Base-by-base conservation (phyloP, 2,329 filamentous ascomycete species). In the Fusarium beomiforme region DNA sequence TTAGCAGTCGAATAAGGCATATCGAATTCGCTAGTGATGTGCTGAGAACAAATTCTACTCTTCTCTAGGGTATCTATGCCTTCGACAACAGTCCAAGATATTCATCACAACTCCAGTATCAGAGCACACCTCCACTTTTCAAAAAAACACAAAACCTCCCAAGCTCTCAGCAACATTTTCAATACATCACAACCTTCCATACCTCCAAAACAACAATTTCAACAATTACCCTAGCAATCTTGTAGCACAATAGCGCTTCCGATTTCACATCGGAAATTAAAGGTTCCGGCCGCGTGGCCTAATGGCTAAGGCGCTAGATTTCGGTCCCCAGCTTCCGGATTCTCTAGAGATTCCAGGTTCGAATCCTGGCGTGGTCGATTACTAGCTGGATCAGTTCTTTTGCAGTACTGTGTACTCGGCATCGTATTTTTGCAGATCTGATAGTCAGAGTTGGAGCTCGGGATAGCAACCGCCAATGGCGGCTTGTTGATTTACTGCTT, bases 231-330 rank as follows among this genome's bases (percentile, higher is more conserved):
- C 0, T 2, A 0, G 6, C 19, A 6, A 49, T 31, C 9, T 44
- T 67, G 11, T 2, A 19, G 4, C 4, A 24, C 3, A 31, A 50
- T 60, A 63, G 5, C 5, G 2, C 1, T 1, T 6, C 3, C 1
- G 8, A n/a, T 4, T 29, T 17, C 17, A 13, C 21, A 56, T 44
- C 47, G 14, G 37, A 55, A 19, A 34, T 51, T 3, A 49, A 54
- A 56, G 29, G 23, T 62, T 67, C 63, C 71, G 79, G 81, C 81
- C 81, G 81, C 81, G 79, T 82, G 79, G 81, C 81, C 78, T 80
- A 82, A 82, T 82, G 81, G 81, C 71, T 82, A 82, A 80, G 79
- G 81, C 81, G 81, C 78, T 79, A 82, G 80, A 82, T 82, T 82
- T 82, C 81, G 80, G 81, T 76, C 67, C 34, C 37, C 34, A 33